Base-by-base conservation (phyloP, 768 basidiomycete genomes). In the Mycena filopes region DNA sequence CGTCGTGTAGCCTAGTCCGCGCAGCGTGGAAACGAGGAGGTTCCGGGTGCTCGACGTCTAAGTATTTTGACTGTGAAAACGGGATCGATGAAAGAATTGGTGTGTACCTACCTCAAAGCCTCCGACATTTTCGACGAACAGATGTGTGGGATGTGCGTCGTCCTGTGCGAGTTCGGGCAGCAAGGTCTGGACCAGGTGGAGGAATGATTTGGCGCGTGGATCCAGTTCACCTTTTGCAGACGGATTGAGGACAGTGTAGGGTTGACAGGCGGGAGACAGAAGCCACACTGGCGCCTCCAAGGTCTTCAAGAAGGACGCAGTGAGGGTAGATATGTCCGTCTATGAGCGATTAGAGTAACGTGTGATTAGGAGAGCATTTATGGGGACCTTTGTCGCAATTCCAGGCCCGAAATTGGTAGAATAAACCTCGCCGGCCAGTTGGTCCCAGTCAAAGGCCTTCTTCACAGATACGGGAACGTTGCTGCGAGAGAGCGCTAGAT, bases 391-490 rank as follows among this genome's bases (percentile, higher is more conserved):
- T 71, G 77, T 74, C 18, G 86, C 83, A 29, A 86, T 71, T 25
- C 79, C 71, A 11, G 71, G 54, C 8, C 85, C 85, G 72, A 87
- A 78, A 75, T 94, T 93, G 21, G 83, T 81, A 21, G 76, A 76
- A 75, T 95, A 94, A 20, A 92, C 91, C 57, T 82, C 82, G 69
- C 88, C 89, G 38, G 91, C 91, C 21, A 80, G 81, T 69, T 87
- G 91, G 78, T 94, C 92, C 91, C 92, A 93, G 74, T 94, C 93
- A 72, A 89, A 93, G n/a, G 93, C 91, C 65, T 84, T 84, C 7
- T 89, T 77, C 33, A 91, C 82, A 0, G 75, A 69, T 6, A 80
- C 87, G 21, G 79, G 69, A 47, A 86, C 76, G 12, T 70, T 72
- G 69, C 87, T 88, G 54, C 86, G 82, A 47, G 77, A 71, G 20